Evolutionary conservation across 2,329 filamentous ascomycete species (phyloP), one percentile per base, ranked within the genome.

Genomic region (Fusarium decemcellulare): DNA sequence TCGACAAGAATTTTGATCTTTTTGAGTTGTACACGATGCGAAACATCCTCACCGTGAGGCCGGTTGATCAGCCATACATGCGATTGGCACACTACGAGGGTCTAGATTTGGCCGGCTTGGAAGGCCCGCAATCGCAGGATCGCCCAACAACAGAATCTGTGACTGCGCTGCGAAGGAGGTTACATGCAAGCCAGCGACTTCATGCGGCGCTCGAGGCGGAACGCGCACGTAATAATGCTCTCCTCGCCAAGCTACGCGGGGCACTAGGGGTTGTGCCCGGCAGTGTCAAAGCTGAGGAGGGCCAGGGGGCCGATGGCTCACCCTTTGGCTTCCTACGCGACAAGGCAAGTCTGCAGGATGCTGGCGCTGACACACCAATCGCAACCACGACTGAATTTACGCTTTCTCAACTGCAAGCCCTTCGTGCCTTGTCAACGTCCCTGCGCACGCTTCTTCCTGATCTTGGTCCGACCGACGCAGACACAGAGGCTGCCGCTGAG

Each of bases 21-120:
- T 92, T 95, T 74, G 93, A 96, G 83, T 92, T 99, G 60, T 98
- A 95, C 82, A 91, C 94, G 54, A 86, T 99, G 84, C 87, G 94
- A 70, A 98, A 98, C 77, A 92, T 95, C 72, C 81, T 96, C 68
- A 91, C 88, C 42, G 89, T 95, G 40, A 78, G 79, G 37, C 88
- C 88, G 51, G 88, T 91, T 30, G 92, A 95, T 66, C 84, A 92
- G 74, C 87, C 89, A 61, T 98, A 92, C 89, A 91, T 98, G 69
- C 86, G 92, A 56, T 83, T 99, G 68, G 88, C 88, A 50, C 95
- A 98, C 84, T 98, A 99, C 82, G 90, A 94, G 78, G 93, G 85
- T 1, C 76, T 90, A 18, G 86, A 88, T 64, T 85, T 90, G 46
- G 65, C 72, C 6, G 68, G 59, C 1, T 44, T 51, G 2, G 68